Percentiles rank a stretch among this genome's conserved stretches.
Conservation (phyloP, 176 grass and related monocot species). For the Musa schizocarpa region DNA sequence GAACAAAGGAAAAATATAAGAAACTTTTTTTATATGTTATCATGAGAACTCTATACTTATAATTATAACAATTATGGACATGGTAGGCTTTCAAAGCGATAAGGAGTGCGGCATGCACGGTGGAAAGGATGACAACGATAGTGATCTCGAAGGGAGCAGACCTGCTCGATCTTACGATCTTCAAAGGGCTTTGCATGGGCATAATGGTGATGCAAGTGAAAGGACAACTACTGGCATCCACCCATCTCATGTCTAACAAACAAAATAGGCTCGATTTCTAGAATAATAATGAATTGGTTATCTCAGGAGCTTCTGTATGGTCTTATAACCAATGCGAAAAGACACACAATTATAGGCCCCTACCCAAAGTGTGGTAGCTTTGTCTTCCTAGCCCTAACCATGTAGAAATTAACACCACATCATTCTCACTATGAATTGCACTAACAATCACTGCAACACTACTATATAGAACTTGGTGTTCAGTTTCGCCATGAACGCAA, state of each 20-base stretch:
- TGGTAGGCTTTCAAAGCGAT: conserved; percentile 30
- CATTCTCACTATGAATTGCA: neutral
- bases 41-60: neutral
- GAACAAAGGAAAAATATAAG: neutral
- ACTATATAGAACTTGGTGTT: too few relatives aligned
- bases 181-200: too few relatives aligned
- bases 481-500: conserved; percentile 3
- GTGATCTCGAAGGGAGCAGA: too few relatives aligned
- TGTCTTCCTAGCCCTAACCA: neutral
- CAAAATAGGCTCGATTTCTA: too few relatives aligned
- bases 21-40: neutral
- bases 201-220: too few relatives aligned
- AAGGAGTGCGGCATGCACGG: conserved; percentile 28
- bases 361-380: conserved; percentile 29
- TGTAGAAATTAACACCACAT: neutral
- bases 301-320: conserved; percentile 24
- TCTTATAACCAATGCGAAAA: conserved; percentile 36
- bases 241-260: too few relatives aligned
- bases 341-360: conserved; percentile 33
- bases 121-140: too few relatives aligned
- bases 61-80: neutral
- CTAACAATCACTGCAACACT: neutral
- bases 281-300: too few relatives aligned
- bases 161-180: too few relatives aligned
- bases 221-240: too few relatives aligned